Conservation (phyloP, 2,329 filamentous ascomycete species). For the Ciborinia camelliae region DNA sequence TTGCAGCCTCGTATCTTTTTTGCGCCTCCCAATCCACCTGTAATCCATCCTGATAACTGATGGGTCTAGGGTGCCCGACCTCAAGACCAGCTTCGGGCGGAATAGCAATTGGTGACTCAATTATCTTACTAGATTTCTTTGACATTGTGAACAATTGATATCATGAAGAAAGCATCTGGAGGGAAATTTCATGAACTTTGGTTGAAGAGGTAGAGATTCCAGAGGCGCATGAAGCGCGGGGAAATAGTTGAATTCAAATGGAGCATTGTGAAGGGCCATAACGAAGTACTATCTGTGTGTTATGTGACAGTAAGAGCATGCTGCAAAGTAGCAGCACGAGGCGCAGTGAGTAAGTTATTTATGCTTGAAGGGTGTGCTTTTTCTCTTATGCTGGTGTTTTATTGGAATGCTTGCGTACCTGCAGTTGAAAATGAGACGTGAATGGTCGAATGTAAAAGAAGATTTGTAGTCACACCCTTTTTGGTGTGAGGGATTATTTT, state of each 20-base stretch:
- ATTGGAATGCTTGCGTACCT: neutral
- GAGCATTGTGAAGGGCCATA: neutral
- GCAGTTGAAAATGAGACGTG: neutral
- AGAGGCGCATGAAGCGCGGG: neutral
- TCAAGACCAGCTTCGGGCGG: constrained; percentile 10
- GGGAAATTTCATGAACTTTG: neutral
- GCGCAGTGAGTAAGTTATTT: neutral
- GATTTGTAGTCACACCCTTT: neutral
- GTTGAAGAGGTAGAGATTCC: no score
- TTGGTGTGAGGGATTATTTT: neutral
- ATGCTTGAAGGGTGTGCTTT: neutral
- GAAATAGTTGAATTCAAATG: neutral
- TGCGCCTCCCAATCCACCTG: constrained; percentile 3
- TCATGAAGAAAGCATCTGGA: neutral
- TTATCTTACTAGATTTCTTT: neutral
- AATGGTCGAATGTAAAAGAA: neutral
- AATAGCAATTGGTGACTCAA: neutral
- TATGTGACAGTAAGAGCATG: neutral
- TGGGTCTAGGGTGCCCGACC: neutral
- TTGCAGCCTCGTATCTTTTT: neutral
- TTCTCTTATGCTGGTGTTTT: neutral
- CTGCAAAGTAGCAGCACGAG: neutral
- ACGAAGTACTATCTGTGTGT: neutral
- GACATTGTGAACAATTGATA: neutral
- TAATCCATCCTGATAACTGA: neutral